These are phyloP conservation scores for Solanum sparsipilum DNA, from an alignment of 257 asterid genomes.

Conservation along the genomic window DNA sequence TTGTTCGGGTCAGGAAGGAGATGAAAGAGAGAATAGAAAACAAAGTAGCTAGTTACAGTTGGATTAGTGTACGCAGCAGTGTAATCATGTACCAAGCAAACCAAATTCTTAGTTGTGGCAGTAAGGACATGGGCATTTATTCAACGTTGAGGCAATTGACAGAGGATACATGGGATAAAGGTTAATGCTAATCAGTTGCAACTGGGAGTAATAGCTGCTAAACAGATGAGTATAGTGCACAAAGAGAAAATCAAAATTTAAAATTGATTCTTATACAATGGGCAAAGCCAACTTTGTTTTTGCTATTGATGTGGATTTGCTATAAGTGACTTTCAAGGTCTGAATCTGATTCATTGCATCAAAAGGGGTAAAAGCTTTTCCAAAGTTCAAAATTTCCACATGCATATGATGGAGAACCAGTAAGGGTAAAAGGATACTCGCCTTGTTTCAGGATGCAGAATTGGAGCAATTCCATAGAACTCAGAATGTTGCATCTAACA, in stretches of 20 bases:
- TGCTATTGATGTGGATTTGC: not conserved
- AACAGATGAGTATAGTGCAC: not conserved
- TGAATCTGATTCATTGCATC: not conserved
- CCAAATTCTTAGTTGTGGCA: constrained; percentile 19
- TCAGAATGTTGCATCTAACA: not conserved
- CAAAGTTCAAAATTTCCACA: not conserved
- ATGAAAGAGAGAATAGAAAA: constrained; percentile 23
- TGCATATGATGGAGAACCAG: not conserved
- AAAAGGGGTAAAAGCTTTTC: not conserved
- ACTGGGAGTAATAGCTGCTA: not conserved
- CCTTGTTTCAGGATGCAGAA: not conserved
- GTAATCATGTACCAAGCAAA: constrained; percentile 27
- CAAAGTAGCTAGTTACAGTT: constrained; percentile 28
- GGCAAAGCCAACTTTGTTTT: not conserved
- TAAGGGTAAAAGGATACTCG: not conserved
- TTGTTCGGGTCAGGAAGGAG: constrained; percentile 45
- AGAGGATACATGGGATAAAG: constrained; percentile 24
- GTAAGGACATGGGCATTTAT: constrained; percentile 16
- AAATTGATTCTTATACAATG: not conserved
- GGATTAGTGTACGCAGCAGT: constrained; percentile 29
- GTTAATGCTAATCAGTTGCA: not conserved
- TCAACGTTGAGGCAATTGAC: constrained; percentile 23
- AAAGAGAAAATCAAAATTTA: not conserved
- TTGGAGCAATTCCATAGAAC: not conserved
- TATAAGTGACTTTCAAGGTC: not conserved